Conservation (phyloP, 257 asterid genomes). For the Lavandula angustifolia region DNA sequence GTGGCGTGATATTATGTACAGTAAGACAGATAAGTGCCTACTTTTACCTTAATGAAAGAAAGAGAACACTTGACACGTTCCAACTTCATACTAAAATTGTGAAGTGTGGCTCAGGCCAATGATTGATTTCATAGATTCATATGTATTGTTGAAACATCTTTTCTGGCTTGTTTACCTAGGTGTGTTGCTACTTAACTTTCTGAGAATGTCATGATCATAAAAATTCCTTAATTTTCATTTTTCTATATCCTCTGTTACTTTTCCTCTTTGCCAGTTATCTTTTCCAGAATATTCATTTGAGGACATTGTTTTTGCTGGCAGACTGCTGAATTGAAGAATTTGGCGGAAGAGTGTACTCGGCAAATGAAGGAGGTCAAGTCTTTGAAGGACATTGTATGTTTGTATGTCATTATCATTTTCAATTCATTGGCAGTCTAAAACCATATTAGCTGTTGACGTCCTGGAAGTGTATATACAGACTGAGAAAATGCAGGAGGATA, state of each 20-base stretch:
- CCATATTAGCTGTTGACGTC: conserved; percentile 30
- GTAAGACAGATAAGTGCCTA: conserved; percentile 6
- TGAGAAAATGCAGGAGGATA: conserved; percentile 82
- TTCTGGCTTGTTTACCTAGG: conserved; percentile 14
- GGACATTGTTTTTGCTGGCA: conserved; percentile 43
- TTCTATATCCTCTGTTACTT: background rate
- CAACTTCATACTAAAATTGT: background rate
- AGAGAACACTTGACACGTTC: background rate
- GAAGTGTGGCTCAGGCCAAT: conserved; percentile 2
- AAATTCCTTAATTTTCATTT: conserved; percentile 7
- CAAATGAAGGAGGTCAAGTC: conserved; percentile 68
- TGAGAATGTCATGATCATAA: background rate
- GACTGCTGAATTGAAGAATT: conserved; percentile 67
- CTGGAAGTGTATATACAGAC: conserved; percentile 52
- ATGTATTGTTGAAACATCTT: conserved; percentile 1
- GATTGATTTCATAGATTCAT: background rate
- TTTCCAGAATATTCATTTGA: conserved; percentile 16
- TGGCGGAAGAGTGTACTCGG: conserved; percentile 55
- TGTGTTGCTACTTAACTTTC: conserved; percentile 13
- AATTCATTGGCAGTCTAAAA: conserved; percentile 23
- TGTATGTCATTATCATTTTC: conserved; percentile 22
- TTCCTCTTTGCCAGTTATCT: conserved; percentile 22
- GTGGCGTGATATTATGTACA: conserved; percentile 13
- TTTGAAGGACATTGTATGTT: conserved; percentile 66
- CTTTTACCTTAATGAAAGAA: conserved; percentile 14